phyloP scores from a whole-genome alignment of 2,329 filamentous ascomycete species.

The Neocatenulostroma microsporum region DNA sequence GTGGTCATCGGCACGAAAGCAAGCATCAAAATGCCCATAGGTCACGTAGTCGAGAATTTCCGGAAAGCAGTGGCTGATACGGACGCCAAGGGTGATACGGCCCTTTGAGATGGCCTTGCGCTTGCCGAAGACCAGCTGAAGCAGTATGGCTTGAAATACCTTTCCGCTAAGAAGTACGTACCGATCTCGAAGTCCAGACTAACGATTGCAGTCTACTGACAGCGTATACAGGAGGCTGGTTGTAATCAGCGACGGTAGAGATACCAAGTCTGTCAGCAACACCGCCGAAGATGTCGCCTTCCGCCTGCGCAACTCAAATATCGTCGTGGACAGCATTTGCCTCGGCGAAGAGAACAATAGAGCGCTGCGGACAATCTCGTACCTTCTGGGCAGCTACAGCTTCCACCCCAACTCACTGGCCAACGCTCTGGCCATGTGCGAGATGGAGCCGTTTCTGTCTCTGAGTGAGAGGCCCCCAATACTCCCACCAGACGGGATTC shows the following conservation, averaged over 20 bases:
- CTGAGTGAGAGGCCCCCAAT: slow-evolving; percentile 27
- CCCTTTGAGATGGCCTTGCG: slow-evolving; percentile 31
- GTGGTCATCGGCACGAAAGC: slow-evolving; percentile 27
- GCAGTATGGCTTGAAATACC: slow-evolving; percentile 25
- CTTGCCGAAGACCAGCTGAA: slow-evolving; percentile 29
- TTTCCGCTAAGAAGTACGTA: slow-evolving; percentile 31
- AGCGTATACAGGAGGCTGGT: too few relatives aligned
- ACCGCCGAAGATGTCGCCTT: slow-evolving; percentile 19
- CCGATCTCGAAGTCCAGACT: too few relatives aligned
- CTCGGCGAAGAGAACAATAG: slow-evolving; percentile 25
- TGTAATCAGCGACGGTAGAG: slow-evolving; percentile 31
- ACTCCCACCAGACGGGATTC: slow-evolving; percentile 4
- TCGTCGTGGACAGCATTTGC: slow-evolving; percentile 31
- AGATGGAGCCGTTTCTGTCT: slow-evolving; percentile 32
- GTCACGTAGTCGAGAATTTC: slow-evolving; percentile 33
- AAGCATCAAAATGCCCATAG: slow-evolving; percentile 23
- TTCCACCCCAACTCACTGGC: slow-evolving; percentile 30
- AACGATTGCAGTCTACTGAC: too few relatives aligned
- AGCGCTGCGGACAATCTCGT: slow-evolving; percentile 25
- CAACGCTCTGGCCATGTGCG: slow-evolving; percentile 31
- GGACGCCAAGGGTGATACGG: slow-evolving; percentile 27
- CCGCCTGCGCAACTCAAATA: slow-evolving; percentile 17
- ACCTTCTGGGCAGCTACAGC: slow-evolving; percentile 30
- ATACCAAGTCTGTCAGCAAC: slow-evolving; percentile 26
- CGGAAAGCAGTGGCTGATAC: slow-evolving; percentile 27